Evolutionary conservation across 106 monocot genomes (phyloP), one percentile per base, ranked within the genome.

Genomic region (Dioscorea dumetorum): DNA sequence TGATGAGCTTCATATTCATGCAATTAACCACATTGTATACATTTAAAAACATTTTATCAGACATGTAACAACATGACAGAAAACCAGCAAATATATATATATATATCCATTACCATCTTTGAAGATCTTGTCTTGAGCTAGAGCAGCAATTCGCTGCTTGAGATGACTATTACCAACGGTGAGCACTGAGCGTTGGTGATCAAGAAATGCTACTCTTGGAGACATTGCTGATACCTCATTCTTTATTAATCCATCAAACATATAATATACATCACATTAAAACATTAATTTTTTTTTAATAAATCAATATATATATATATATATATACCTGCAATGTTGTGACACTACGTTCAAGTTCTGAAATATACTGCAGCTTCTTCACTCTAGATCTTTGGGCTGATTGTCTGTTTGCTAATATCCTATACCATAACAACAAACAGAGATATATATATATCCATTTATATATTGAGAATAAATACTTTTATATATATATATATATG

Each of bases 91-190:
- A 20, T 8, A 20, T 22, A 59, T 6, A 59, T 8, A 2, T 3
- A 64, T 49, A 49, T 19, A 34, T 22, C 20, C 63, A 68, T 73
- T 34, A 97, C 95, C 95, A 65, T 97, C 95, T 58, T 97, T 97
- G 72, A 97, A 97, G 60, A 97, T 81, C 81, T 88, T 97, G 73
- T 97, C 95, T 41, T 97, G 91, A 0, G 91, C 89, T 12, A 97
- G 86, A 14, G 91, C 95, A 17, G 95, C 95, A 22, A 97, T 97
- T 28, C 95, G 76, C 73, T 97, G 95, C 80, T 82, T 92, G 80
- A 97, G 88, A 64, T 92, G 88, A 76, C 89, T 85, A 73, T 97
- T 97, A 22, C 91, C 95, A 48, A 89, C 80, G 22, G 82, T 89
- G 34, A 97, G 81, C 14, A 84, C 76, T 23, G 91, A 89, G n/a